Base-by-base conservation (phyloP, 2,329 filamentous ascomycete genomes). In the Sphaceloma murrayae region DNA sequence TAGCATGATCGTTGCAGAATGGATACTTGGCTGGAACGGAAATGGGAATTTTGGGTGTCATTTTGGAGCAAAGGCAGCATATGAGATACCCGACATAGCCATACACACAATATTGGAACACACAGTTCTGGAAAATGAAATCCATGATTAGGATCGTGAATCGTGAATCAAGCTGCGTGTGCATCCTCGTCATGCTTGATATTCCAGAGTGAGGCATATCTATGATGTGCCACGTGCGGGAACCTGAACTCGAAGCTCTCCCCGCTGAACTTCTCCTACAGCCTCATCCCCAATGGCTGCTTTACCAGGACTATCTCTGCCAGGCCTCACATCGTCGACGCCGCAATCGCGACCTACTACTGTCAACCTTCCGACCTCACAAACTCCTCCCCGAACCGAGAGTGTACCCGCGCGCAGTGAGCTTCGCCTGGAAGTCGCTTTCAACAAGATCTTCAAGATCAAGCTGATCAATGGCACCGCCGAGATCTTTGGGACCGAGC, bases 401-500 rank as follows among this genome's bases (percentile, higher is more conserved):
- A 59, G 62, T 3, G 63, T 72, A 13, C 50, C 59, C 7, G 56
- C 67, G n/a, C 62, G 64, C 50, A 64, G 66, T 27, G 69, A 72
- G 59, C 63, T 62, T 53, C 58, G 62, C 18, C 64, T 65, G 53
- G 62, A 65, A 44, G 57, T 62, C 19, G 55, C 54, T 2, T 62
- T 61, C 47, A 48, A 47, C 11, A 56, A 55, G 39, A 43, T 51
- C 26, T 62, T 62, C 56, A 58, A 46, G 43, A 56, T 72, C 53
- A 64, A 87, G 67, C 70, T 96, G 18, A 66, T 85, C 46, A 77
- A 74, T 24, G 91, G 91, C 49, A 86, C 81, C 1, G 91, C 89
- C 38, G 91, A 98, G 63, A 78, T 94, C 58, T 94, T 96, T 60
- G 91, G 91, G 59, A 88, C 89, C 45, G 91, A 98, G 66, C 81